phyloP scores from a whole-genome alignment of 805 yeast species.

The Kluyveromyces aestuarii region DNA sequence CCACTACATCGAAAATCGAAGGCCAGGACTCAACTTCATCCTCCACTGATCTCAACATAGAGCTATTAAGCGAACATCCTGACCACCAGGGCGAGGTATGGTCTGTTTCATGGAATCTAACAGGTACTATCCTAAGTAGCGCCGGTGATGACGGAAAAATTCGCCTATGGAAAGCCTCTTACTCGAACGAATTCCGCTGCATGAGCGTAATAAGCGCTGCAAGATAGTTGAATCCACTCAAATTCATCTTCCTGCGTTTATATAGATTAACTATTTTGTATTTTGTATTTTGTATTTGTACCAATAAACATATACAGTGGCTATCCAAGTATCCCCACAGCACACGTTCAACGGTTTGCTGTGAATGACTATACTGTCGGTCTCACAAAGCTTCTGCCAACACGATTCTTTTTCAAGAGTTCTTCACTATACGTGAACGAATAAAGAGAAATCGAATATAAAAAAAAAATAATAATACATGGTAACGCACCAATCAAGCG shows the following conservation, averaged over 20 bases:
- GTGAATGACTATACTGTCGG: too few relatives aligned
- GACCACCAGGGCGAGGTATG: constrained; percentile 89
- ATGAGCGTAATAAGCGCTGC: constrained; percentile 50
- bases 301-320: too few relatives aligned
- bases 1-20: constrained; percentile 3
- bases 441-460: too few relatives aligned
- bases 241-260: neutral
- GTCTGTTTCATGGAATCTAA: constrained; percentile 91
- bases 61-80: constrained; percentile 54
- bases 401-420: too few relatives aligned
- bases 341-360: too few relatives aligned
- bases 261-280: too few relatives aligned
- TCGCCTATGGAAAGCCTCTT: constrained; percentile 84
- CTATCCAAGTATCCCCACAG: too few relatives aligned
- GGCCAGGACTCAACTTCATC: neutral
- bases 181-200: constrained; percentile 80
- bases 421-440: too few relatives aligned
- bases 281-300: too few relatives aligned
- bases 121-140: constrained; percentile 86
- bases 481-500: too few relatives aligned
- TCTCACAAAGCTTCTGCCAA: too few relatives aligned
- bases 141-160: constrained; percentile 95
- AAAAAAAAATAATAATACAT: too few relatives aligned
- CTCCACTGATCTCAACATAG: constrained; percentile 34
- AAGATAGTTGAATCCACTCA: neutral